Evolutionary conservation across 2,329 filamentous ascomycete species (phyloP), one percentile per base, ranked within the genome.

Genomic region (Neofusicoccum parvum): DNA sequence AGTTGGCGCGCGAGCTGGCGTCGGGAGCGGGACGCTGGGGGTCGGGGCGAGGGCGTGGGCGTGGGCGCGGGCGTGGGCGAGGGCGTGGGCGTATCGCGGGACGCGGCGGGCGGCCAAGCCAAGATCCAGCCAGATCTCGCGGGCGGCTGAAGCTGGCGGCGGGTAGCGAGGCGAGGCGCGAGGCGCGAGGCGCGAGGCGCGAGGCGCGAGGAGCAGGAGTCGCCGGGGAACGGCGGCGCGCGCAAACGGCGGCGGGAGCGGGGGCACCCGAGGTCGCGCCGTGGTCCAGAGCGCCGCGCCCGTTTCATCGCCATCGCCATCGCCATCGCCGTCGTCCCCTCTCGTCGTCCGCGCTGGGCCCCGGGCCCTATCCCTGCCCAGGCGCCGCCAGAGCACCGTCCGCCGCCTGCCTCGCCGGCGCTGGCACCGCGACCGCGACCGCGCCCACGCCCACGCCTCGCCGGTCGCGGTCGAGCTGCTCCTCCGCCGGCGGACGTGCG

Each of bases 291-390:
- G 27, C 27, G 27, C 27, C 27, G 27, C 27, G 27, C 27, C 45
- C 45, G 51, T 43, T 43, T 48, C 53, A 51, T 66, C 37, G n/a
- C 54, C 43, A 39, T 66, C 54, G 62, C 46, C 34, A 36, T 39
- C 12, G 32, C 59, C 36, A 54, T 17, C 12, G 32, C 59, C 36
- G 48, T 17, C 41, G 34, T 43, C 49, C 41, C 48, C 34, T 15
- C 54, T 15, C 20, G 20, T 20, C 20, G 20, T 54, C 62, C 46
- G n/a, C 45, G 20, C 20, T 20, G 20, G 9, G 60, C 46, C 48
- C 17, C 11, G 45, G 3, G 15, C 49, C 11, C 15, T 10, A 9
- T 3, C 39, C 11, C 15, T 43, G 34, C 4, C 37, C 46, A 12
- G 23, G 9, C n/a, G 32, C 41, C 43, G 10, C 27, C 10, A n/a